Evolutionary conservation across 2,329 filamentous ascomycete species (phyloP).

Genomic region (Pseudogymnoascus sp.): DNA sequence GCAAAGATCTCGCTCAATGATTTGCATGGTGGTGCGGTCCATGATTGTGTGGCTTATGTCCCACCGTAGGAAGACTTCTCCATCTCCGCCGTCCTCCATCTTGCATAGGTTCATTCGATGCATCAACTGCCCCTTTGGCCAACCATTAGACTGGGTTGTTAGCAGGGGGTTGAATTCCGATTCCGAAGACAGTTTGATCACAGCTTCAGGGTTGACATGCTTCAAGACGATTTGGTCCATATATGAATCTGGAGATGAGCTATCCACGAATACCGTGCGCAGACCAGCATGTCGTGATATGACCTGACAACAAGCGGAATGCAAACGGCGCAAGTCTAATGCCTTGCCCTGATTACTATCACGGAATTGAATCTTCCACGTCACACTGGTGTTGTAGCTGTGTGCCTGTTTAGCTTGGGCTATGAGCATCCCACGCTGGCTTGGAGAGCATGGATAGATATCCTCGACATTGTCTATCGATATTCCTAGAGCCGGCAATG

Average conservation of each 20-base stretch:
- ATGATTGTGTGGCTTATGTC: not conserved
- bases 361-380: conserved; percentile 13
- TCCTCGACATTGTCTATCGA: conserved; percentile 16
- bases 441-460: conserved; percentile 16
- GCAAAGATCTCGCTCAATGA: conserved; percentile 25
- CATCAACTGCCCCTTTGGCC: conserved; percentile 5
- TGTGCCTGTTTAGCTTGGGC: conserved; percentile 16
- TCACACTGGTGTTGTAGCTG: conserved; percentile 18
- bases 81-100: not conserved
- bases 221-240: conserved; percentile 25
- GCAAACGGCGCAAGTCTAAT: conserved; percentile 16
- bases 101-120: conserved; percentile 8
- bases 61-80: not conserved
- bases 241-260: conserved; percentile 11
- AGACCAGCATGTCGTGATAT: conserved; percentile 25
- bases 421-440: conserved; percentile 17
- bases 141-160: not conserved
- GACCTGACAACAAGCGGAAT: conserved; percentile 21
- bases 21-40: conserved; percentile 6
- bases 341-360: not conserved
- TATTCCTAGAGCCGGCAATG: conserved; percentile 9
- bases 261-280: conserved; percentile 25
- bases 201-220: not conserved
- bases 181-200: conserved; percentile 1
- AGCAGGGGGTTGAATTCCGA: not conserved